Evolutionary conservation across 768 basidiomycete species (phyloP), one percentile per base, ranked within the genome.

Genomic region (Ramaria rubella): DNA sequence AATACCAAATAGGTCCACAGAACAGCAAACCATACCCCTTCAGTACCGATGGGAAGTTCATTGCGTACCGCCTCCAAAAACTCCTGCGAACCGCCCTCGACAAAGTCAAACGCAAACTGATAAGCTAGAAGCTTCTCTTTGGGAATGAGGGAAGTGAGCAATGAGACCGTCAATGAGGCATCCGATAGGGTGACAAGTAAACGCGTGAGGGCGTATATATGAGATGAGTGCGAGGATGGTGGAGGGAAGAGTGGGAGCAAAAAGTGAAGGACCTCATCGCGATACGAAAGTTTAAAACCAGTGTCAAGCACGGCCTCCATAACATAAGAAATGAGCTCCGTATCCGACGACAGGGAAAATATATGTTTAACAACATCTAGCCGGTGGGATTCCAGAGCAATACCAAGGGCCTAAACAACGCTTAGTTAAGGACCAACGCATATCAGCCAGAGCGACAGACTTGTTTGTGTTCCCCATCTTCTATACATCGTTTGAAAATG

Each of bases 71-170:
- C 82, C 64, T 92, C 87, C 44, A 97, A 74, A 72, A 92, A 98
- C 64, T 94, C 93, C 68, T 95, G 93, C 3, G 89, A 82, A 0
- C 92, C 95, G 33, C 94, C 91, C 71, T 97, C 95, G 14, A 87
- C 89, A 48, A 98, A 74, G 71, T 98, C 96, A 67, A 98, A 98
- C 0, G 90, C 93, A 67, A 97, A 83, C 68, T 99, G 96, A 69
- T 94, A 95, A 1, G 93, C 94, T 24, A 95, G 74, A 11, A 93
- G 73, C 38, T 80, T 80, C 62, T 94, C 81, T 59, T 78, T 77
- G 4, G 79, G 78, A 14, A 93, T 78, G 8, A 96, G 77, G 2
- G 85, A 85, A 1, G 75, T 78, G 58, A 96, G 70, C 51, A 94
- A 77, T 14, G 84, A 77, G 6, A 90, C 77, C 1, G 91, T 89